Conservation (phyloP, 148 eudicot genomes). For the Hydrangea macrophylla region DNA sequence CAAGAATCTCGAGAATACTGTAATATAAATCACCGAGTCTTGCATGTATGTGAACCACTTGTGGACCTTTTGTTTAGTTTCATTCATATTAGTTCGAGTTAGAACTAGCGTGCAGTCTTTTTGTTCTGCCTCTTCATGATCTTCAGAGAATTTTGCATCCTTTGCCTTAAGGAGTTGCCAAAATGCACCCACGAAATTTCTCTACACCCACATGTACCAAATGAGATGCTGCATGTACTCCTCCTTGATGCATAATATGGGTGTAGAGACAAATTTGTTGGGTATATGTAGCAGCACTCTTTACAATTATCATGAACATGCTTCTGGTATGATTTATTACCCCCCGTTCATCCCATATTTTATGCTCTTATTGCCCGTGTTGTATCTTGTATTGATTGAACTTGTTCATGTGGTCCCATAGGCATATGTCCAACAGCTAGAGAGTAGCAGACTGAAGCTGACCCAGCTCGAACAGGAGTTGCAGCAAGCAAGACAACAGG, state of each 20-base stretch:
- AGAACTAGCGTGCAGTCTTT: neutral
- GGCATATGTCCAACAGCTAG: conserved; percentile 58
- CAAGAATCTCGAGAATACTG: no score
- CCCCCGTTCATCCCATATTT: neutral
- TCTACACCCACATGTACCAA: no score
- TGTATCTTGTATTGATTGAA: neutral
- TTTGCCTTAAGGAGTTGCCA: no score
- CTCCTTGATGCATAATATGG: no score
- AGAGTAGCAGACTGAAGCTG: conserved; percentile 50
- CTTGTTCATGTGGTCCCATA: conserved; percentile 14
- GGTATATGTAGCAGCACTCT: no score
- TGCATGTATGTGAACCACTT: neutral
- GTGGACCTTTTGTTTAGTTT: no score
- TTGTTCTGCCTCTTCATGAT: conserved; percentile 2
- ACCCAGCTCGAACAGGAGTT: conserved; percentile 60
- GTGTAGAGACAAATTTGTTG: no score
- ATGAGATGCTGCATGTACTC: no score
- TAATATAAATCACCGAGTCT: neutral
- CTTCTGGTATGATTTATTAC: neutral
- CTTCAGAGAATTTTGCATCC: neutral
- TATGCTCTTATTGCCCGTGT: neutral
- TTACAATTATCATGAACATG: neutral
- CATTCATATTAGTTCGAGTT: neutral
- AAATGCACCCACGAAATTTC: no score
- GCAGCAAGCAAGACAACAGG: conserved; percentile 59